These are phyloP conservation scores for Hippophae tibetana DNA, from an alignment of 306 rosid genomes.

Conservation along the genomic window DNA sequence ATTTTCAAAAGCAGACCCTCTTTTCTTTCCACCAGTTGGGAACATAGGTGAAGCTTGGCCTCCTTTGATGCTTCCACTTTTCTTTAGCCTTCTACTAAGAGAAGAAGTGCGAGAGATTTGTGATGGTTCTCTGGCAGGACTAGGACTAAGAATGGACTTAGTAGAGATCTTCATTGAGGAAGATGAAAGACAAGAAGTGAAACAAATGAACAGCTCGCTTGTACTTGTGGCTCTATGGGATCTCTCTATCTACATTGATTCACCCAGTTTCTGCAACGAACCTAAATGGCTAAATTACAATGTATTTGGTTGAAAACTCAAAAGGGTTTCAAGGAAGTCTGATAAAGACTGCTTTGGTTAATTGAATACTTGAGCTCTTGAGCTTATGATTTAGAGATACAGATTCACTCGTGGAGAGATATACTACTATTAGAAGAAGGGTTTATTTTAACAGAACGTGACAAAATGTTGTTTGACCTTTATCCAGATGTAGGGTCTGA, in stretches of 20 bases:
- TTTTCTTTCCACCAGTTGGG: conserved; percentile 58
- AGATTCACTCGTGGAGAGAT: conserved; percentile 4
- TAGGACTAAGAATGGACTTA: conserved; percentile 70
- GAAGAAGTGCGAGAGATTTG: conserved; percentile 79
- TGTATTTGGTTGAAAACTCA: conserved; percentile 3
- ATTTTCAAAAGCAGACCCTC: conserved; percentile 54
- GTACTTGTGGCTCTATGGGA: conserved; percentile 34
- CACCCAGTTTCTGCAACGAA: conserved; percentile 3
- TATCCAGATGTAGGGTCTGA: too few species aligned
- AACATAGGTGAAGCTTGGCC: conserved; percentile 95
- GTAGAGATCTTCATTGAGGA: conserved; percentile 79
- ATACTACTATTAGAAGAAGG: too few species aligned
- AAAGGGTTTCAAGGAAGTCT: neutral
- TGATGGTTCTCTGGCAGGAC: conserved; percentile 54
- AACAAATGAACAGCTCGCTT: conserved; percentile 68
- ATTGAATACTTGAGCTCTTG: too few species aligned
- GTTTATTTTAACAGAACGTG: too few species aligned
- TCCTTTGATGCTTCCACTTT: conserved; percentile 70
- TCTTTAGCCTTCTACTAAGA: conserved; percentile 57
- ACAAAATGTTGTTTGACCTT: too few species aligned
- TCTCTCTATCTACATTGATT: conserved; percentile 42
- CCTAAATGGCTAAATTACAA: neutral
- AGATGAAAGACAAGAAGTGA: conserved; percentile 67
- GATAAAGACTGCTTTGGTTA: conserved; percentile 11
- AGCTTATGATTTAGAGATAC: conserved; percentile 10